phyloP scores from a whole-genome alignment of 345 rosid species.

The Citrus unshiu region DNA sequence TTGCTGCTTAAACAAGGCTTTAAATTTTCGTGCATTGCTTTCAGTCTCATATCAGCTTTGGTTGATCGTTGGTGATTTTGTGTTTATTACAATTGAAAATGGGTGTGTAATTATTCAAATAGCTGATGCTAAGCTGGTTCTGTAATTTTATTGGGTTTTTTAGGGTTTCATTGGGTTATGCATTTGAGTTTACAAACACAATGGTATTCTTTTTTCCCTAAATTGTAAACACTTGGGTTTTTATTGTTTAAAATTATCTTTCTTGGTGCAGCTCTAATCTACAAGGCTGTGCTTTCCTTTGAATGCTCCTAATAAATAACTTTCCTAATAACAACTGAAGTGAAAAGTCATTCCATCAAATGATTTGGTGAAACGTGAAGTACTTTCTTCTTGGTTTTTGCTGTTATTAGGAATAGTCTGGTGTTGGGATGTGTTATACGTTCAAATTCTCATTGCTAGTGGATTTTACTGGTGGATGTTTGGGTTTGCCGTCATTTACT shows the following conservation, averaged over 20 bases:
- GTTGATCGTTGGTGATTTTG: not conserved
- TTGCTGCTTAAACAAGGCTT: not conserved
- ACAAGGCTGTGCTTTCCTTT: not conserved
- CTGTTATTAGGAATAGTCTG: not conserved
- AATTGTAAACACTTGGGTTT: not conserved
- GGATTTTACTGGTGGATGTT: not conserved
- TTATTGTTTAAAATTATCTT: not conserved
- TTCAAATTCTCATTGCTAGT: not conserved
- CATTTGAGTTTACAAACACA: not conserved
- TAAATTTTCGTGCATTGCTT: not conserved
- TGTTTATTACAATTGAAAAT: not conserved
- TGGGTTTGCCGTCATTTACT: not conserved
- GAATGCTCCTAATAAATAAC: not conserved
- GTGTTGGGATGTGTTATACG: not conserved
- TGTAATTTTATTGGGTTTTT: not conserved
- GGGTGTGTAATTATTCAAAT: not conserved
- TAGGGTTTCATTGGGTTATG: not conserved
- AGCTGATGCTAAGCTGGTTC: not conserved
- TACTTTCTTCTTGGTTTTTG: not conserved
- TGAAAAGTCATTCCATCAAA: not conserved
- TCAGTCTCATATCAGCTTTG: not conserved
- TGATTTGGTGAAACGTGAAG: not conserved
- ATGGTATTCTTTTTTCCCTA: not conserved
- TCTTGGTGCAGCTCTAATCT: not conserved
- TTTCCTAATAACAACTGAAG: not conserved